Base-by-base conservation (phyloP, 2,329 filamentous ascomycete species). In the Aschersonia sp. region DNA sequence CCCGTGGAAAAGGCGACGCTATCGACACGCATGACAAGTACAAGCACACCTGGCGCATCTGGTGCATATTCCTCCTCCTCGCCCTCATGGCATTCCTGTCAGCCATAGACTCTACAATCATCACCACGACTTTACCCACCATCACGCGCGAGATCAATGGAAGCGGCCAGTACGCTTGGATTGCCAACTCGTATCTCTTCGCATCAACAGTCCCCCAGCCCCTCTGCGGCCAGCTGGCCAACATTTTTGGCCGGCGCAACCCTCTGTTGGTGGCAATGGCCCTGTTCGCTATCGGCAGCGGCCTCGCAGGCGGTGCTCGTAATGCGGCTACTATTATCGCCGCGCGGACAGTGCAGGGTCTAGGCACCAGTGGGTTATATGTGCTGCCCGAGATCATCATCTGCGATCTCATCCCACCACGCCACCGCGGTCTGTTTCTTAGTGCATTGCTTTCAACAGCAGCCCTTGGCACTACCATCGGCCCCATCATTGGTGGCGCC, bases 191-290 rank as follows among this genome's bases (percentile, higher is more conserved):
- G 10, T 44, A 44, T 31, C 30, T 44, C 30, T n/a, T 44, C 43
- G 30, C 12, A n/a, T 30, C 12, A 43, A 50, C 14, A 33, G 43
- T 47, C 29, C 47, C 74, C 2, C 72, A 72, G 46, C 75, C 75
- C 0, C 52, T 76, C 0, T 70, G 69, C 42, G 72, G 71, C 1
- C 71, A 77, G 51, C 51, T 73, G 0, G 64, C 68, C 11, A 66
- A 76, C 46, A 63, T 78, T n/a, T 78, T 71, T 51, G 75, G 76
- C 4, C 64, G 75, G 2, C 64, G 69, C 29, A 66, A 60, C 45
- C 57, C 43, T 12, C 12, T 44, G 43, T 14, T 44, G 12, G 43
- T 44, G 43, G 43, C 43, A 30, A 64, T 76, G 1, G 60, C 58
- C 9, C 51, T 75, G 1, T 78, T 78, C 49, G 63, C 62, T 0